Evolutionary conservation across 768 basidiomycete species (phyloP), one percentile per base, ranked within the genome.

Genomic region (Candolleomyces eurysporus): DNA sequence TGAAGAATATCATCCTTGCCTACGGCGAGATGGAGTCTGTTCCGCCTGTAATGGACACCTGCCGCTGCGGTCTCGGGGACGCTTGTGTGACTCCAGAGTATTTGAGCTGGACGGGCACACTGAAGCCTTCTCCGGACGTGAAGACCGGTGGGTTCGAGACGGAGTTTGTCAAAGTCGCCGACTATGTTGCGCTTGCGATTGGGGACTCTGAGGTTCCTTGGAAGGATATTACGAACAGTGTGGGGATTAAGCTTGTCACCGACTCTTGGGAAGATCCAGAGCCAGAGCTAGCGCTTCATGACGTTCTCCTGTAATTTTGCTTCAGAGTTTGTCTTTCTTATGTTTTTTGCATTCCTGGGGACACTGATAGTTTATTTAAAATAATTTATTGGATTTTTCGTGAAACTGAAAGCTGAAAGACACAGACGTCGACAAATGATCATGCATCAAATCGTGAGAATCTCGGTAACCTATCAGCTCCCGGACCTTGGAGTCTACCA

Each of bases 61-160:
- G 67, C 64, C 61, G 49, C 10, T 68, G 66, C 45, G 42, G 60
- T 43, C 61, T 64, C 40, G 62, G 63, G 36, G 59, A 61, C 51
- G 65, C 66, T 26, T 70, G 36, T 36, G 36, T 36, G 36, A 36
- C 76, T 48, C 76, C 76, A 30, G 61, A 61, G 48, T 61, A 61
- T 42, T 73, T 61, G 10, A 80, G 63, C 72, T 89, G 5, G 86
- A 88, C 64, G 89, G 87, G 81, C 82, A 82, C 60, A 87, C 86
- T n/a, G 78, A 82, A 59, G 62, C 86, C 13, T 49, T 64, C 68
- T 11, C 65, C 74, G 17, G 74, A 79, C 43, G 69, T 79, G 49
- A 71, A 69, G 0, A 74, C 75, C 48, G 81, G 82, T 31, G 74
- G 82, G 8, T 89, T 89, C 71, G 66, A 61, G 36, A 77, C 70